These are phyloP conservation scores for Cardamine chenopodiifolia DNA, from an alignment of 345 rosid species.

Conservation along the genomic window DNA sequence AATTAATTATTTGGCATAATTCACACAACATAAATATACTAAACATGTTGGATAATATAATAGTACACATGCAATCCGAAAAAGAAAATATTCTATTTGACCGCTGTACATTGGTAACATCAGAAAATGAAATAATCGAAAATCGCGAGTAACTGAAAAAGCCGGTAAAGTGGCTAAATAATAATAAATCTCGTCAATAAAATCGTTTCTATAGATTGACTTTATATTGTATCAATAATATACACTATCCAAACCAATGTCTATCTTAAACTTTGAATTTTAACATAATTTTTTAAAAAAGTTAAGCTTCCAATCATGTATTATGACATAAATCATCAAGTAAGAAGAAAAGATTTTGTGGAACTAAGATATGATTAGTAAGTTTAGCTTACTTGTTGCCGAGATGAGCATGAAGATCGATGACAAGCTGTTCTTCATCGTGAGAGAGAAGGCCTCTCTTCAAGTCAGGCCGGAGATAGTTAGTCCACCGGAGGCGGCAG, in stretches of 20 bases:
- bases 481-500: constrained; percentile 85
- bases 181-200: no score
- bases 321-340: background rate
- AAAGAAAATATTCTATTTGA: no score
- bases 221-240: background rate
- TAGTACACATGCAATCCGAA: constrained; percentile 31
- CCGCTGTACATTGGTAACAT: no score
- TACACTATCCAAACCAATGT: background rate
- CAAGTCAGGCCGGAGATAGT: constrained; percentile 81
- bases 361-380: background rate
- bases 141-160: no score
- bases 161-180: no score
- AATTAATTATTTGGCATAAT: constrained; percentile 1
- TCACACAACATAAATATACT: background rate
- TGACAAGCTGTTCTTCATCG: constrained; percentile 65
- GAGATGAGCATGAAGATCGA: constrained; percentile 70
- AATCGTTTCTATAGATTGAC: no score
- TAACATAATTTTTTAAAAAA: background rate
- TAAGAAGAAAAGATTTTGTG: background rate
- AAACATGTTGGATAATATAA: constrained; percentile 11
- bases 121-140: no score
- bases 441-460: constrained; percentile 74
- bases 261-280: constrained; percentile 1
- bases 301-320: background rate
- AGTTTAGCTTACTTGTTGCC: constrained; percentile 58